Base-by-base conservation (phyloP, 2,329 filamentous ascomycete species). In the Sarocladium kiliense region DNA sequence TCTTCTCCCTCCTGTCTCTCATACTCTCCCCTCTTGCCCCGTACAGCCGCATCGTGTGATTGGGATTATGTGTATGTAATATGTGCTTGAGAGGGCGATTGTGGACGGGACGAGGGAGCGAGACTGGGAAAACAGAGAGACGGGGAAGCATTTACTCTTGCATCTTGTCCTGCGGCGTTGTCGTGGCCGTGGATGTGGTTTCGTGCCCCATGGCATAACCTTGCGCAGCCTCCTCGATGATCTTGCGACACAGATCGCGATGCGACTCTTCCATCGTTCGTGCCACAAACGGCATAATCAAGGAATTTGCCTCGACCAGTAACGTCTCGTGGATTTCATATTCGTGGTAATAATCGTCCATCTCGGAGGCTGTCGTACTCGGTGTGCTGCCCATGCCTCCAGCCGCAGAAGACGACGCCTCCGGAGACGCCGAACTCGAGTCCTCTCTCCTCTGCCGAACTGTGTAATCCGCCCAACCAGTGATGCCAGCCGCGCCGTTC, bases 401-500 rank as follows among this genome's bases (percentile, higher is more conserved):
- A 14, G 59, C 62, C 16, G 64, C 63, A 11, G 63, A 62, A 55
- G n/a, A n/a, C n/a, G 42, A 56, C 56, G 18, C 49, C 54, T 3
- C 42, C 54, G 18, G 55, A 27, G 25, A 44, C 39, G 26, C 18
- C 26, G 19, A 53, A 41, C 47, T 57, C 57, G 47, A 53, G 58
- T 21, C 54, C 53, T 54, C 57, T 47, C 42, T 58, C 50, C 58
- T 63, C 55, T 56, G 59, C 51, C 61, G 64, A 49, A 70, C 66
- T 41, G 56, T 60, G 59, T 67, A 72, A 58, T 70, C 68, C 41
- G 63, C 72, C 66, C 75, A 71, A 54, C 78, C 70, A 16, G 66
- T 65, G 21, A 77, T 74, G 36, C 74, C 74, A 23, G 66, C 74
- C 2, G 70, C 66, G 3, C 75, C 74, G 39, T 73, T 66, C 50